phyloP scores from a whole-genome alignment of 352 stramenopile genomes.

The Pythium coloratum region DNA sequence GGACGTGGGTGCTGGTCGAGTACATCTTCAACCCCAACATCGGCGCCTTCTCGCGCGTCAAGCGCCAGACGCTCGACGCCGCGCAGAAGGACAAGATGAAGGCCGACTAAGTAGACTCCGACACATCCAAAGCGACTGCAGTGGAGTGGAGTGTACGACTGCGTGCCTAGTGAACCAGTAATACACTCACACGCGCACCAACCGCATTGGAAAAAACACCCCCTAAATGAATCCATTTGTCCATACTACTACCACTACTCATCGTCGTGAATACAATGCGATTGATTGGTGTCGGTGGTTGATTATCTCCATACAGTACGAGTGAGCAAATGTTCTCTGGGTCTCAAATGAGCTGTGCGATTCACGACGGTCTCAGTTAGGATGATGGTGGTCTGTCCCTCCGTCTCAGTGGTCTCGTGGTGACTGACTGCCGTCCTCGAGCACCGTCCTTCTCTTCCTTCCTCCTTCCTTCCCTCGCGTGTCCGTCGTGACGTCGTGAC shows the following conservation, averaged over 20 bases:
- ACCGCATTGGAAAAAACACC: too few species aligned
- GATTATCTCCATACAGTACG: too few species aligned
- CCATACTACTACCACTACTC: too few species aligned
- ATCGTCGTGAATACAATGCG: too few species aligned
- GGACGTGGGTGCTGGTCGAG: constrained; percentile 91
- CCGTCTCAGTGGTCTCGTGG: neutral
- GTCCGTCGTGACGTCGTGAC: neutral
- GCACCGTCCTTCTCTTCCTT: neutral
- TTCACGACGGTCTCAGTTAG: neutral
- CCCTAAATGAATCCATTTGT: too few species aligned
- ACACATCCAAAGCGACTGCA: too few species aligned
- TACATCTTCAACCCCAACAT: constrained; percentile 94
- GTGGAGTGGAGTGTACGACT: too few species aligned
- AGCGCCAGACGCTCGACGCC: constrained; percentile 65
- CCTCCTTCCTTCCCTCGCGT: neutral
- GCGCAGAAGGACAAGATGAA: constrained; percentile 76
- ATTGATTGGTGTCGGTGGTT: too few species aligned
- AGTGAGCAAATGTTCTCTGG: neutral
- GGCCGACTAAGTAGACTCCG: constrained; percentile 39
- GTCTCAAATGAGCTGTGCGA: neutral
- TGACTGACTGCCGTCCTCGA: neutral
- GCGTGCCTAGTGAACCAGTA: too few species aligned
- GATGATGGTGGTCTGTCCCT: neutral
- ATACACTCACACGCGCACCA: too few species aligned
- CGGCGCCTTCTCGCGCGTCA: constrained; percentile 91